phyloP scores from a whole-genome alignment of 768 basidiomycete species.

The Serpula lacrymans region DNA sequence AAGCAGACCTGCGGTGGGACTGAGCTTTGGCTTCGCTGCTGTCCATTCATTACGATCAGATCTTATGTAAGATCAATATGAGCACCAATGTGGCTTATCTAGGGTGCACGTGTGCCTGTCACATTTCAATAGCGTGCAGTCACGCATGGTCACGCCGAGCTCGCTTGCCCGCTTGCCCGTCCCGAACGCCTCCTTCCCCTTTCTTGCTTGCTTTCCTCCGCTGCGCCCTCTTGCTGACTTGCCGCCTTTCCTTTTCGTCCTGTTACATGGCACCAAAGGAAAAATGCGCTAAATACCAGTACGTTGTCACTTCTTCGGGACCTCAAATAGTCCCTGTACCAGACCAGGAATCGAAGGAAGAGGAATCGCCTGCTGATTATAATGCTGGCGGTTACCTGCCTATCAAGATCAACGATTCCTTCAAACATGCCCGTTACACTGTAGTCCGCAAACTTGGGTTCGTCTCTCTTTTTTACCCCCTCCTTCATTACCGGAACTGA shows the following conservation, averaged over 20 bases:
- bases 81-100: too few species aligned
- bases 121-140: too few species aligned
- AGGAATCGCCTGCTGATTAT: constrained; percentile 83
- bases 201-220: constrained; percentile 12
- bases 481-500: constrained; percentile 21
- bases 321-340: constrained; percentile 72
- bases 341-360: constrained; percentile 65
- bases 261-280: constrained; percentile 61
- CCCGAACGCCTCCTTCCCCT: constrained; percentile 1
- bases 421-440: constrained; percentile 80
- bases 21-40: too few species aligned
- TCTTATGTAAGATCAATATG: neutral
- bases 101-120: neutral
- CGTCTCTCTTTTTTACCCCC: constrained; percentile 14
- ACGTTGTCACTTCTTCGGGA: constrained; percentile 62
- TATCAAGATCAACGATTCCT: constrained; percentile 77
- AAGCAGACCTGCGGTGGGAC: too few species aligned
- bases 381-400: constrained; percentile 79
- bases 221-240: constrained; percentile 6
- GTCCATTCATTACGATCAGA: too few species aligned
- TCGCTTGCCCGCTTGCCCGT: constrained; percentile 2
- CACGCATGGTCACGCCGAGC: neutral
- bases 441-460: constrained; percentile 90
- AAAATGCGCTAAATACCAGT: constrained; percentile 70
- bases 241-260: constrained; percentile 15